Conservation (phyloP, 1,284 basidiomycete species). For the Irpex lacteus region DNA sequence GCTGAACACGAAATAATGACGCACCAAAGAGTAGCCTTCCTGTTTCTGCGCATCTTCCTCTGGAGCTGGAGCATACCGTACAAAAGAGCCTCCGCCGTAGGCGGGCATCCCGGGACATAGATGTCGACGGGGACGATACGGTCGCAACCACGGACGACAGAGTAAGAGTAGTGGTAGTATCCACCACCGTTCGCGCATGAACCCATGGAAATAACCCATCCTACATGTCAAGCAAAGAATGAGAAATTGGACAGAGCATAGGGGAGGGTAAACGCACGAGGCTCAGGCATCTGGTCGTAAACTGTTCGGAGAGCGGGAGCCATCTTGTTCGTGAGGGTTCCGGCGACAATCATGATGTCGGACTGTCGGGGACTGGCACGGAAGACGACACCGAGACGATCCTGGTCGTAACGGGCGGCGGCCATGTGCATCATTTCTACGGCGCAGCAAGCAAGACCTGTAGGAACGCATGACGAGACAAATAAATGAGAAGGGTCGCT, state of each 20-base stretch:
- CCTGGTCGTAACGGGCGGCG: conserved; percentile 98
- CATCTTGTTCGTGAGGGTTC: conserved; percentile 99
- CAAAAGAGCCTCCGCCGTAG: conserved; percentile 90
- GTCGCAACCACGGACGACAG: conserved; percentile 99
- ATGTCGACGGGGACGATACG: conserved; percentile 99
- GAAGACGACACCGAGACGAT: conserved; percentile 96
- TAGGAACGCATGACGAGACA: no score
- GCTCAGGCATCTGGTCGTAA: conserved; percentile 97
- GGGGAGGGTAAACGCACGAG: conserved; percentile 48
- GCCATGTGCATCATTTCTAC: conserved; percentile 99
- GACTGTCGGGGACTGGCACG: conserved; percentile 97
- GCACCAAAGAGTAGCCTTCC: conserved; percentile 91
- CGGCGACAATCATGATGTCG: conserved; percentile 99
- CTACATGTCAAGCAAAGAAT: conserved; percentile 31
- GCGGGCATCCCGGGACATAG: conserved; percentile 94
- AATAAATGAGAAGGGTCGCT: not conserved
- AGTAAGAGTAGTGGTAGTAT: conserved; percentile 99
- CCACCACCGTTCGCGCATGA: conserved; percentile 99
- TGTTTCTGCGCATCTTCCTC: conserved; percentile 92
- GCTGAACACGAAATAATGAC: conserved; percentile 22
- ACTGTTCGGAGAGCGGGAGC: conserved; percentile 94
- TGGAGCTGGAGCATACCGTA: conserved; percentile 96
- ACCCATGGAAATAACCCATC: conserved; percentile 99
- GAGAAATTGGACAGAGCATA: conserved; percentile 16
- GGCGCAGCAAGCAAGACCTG: conserved; percentile 96